Percentiles rank a stretch among this genome's conserved stretches.
Conservation (phyloP, 371 early-diverging fungal species). For the Vairimorpha ceranae region DNA sequence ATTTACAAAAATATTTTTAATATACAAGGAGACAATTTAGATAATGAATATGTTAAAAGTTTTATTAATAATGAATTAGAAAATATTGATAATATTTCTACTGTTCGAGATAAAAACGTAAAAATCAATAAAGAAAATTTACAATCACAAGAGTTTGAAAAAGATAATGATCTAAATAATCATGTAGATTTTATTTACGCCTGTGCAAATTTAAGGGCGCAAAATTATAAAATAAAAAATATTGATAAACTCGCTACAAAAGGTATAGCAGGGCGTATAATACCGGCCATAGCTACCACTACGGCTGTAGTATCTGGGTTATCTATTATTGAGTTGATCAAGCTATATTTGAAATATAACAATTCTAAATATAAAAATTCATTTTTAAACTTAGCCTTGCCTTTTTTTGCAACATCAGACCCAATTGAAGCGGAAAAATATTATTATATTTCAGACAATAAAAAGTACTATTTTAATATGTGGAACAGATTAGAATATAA, state of each 20-base stretch:
- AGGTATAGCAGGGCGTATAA: conserved; percentile 98
- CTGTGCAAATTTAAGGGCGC: conserved; percentile 87
- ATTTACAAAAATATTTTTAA: conserved; percentile 69
- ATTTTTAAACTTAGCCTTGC: conserved; percentile 90
- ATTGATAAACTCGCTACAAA: conserved; percentile 89
- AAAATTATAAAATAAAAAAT: conserved; percentile 82
- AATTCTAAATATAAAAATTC: conserved; percentile 83
- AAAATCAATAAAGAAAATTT: neutral
- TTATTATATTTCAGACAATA: conserved; percentile 66
- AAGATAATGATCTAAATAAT: conserved; percentile 95
- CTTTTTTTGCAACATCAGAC: conserved; percentile 96
- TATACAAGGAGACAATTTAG: conserved; percentile 74
- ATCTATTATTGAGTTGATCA: conserved; percentile 76
- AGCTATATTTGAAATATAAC: conserved; percentile 31
- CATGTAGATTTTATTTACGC: conserved; percentile 98
- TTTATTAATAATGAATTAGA: conserved; percentile 75
- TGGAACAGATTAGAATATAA: conserved; percentile 91
- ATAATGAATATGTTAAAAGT: conserved; percentile 70
- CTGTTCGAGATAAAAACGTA: neutral
- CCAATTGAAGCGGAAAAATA: conserved; percentile 74
- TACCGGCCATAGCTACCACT: conserved; percentile 99
- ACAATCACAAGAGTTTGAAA: conserved; percentile 80
- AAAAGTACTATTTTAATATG: conserved; percentile 77
- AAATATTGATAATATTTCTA: conserved; percentile 34
- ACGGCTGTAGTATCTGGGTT: conserved; percentile 95